Evolutionary conservation across 148 eudicot species (phyloP), one percentile per base, ranked within the genome.

Genomic region (Vaccinium darrowii): DNA sequence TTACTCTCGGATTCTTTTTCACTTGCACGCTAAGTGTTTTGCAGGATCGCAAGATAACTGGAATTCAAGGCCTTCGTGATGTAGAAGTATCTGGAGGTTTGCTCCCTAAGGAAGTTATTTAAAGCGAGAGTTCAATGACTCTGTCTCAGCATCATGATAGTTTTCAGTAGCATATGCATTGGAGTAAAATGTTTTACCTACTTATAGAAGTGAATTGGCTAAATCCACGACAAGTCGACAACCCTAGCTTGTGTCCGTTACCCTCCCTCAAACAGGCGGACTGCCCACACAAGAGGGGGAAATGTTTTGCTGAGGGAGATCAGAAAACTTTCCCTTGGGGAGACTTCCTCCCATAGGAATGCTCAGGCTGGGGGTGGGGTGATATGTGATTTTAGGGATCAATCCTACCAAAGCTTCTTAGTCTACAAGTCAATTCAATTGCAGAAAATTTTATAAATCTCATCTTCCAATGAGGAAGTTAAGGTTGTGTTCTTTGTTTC

Each of bases 31-130:
- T 51, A 7, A 23, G 23, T 49, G 39, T 63, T 63, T 18, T 49
- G 25, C 89, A 87, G 89, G 87, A 87, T 78, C 83, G 80, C 39
- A 67, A 25, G 57, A 23, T 87, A 72, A 78, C 83, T 56, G 87
- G 89, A 82, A 77, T 87, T 71, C 71, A 57, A 72, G 87, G 56
- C 36, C 67, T 51, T 72, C 11, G 0, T 9, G n/a, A 11, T 79
- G n/a, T 82, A 82, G 49, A 82, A 82, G 77, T 81, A 51, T 82
- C 83, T 67, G 72, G 72, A 80, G 87, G 86, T 84, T 67, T 84
- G 86, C 30, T 49, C 63, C 62, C 27, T 18, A 81, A 49, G 14
- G 14, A 27, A 49, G 67, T 18, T 47, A 10, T 57, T 36, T 58
- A 11, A 65, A 23, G 76, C 8, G 2, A 18, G 16, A 57, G 5